Percentiles rank a stretch among this genome's conserved stretches.
These are phyloP conservation scores for Crassisporium funariophilum DNA, from an alignment of 768 basidiomycete species.

Conservation along the genomic window DNA sequence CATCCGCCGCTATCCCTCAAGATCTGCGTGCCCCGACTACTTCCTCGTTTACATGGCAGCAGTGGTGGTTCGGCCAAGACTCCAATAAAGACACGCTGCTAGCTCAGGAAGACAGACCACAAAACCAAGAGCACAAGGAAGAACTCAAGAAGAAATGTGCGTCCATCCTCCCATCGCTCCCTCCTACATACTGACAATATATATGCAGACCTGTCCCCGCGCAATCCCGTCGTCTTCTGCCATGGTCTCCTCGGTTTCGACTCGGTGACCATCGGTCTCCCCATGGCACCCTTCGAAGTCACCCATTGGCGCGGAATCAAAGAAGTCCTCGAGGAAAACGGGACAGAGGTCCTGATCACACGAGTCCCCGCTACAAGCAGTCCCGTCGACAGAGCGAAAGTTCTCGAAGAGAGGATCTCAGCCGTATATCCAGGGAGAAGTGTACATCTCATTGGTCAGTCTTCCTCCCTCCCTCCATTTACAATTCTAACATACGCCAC, in stretches of 20 bases:
- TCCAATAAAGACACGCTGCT: slow-evolving; percentile 49
- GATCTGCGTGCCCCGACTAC: slow-evolving; percentile 8
- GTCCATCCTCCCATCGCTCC: slow-evolving; percentile 22
- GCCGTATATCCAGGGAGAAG: slow-evolving; percentile 78
- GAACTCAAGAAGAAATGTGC: slow-evolving; percentile 62
- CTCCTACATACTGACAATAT: slow-evolving; percentile 7
- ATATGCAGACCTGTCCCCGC: slow-evolving; percentile 68
- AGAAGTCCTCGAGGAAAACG: slow-evolving; percentile 87
- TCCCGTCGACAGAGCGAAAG: slow-evolving; percentile 85
- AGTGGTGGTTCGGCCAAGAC: slow-evolving; percentile 59
- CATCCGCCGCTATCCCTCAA: slow-evolving; percentile 12
- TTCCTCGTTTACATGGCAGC: slow-evolving; percentile 32
- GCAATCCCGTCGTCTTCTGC: slow-evolving; percentile 90
- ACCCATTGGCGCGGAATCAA: slow-evolving; percentile 97
- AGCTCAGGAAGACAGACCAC: slow-evolving; percentile 54
- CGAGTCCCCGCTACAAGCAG: slow-evolving; percentile 92
- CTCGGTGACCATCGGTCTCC: slow-evolving; percentile 74
- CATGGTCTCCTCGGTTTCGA: slow-evolving; percentile 94
- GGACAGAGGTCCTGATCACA: slow-evolving; percentile 88
- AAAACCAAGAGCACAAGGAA: slow-evolving; percentile 46
- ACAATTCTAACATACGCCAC: not conserved
- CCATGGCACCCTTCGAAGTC: slow-evolving; percentile 82
- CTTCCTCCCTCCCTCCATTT: not conserved
- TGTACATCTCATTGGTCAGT: slow-evolving; percentile 83
- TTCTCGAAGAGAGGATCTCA: slow-evolving; percentile 82